A percentile compares a stretch with the other conserved stretches of the same genome.
phyloP scores from a whole-genome alignment of 116 monocot genomes.

The Phalaenopsis hybrid region DNA sequence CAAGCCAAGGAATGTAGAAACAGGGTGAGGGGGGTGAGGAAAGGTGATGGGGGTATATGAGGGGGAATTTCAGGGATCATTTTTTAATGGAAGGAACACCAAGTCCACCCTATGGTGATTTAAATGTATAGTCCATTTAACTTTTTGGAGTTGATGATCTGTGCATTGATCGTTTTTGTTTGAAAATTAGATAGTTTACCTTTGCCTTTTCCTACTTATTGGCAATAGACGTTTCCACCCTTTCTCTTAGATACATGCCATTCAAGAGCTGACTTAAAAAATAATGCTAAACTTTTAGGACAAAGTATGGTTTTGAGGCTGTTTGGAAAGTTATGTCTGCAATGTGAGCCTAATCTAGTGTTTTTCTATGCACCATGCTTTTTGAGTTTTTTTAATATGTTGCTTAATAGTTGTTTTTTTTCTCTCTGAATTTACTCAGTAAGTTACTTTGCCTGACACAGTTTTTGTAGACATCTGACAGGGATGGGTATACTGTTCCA shows the following conservation, averaged over 20 bases:
- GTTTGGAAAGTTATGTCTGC: not conserved
- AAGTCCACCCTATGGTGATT: no score
- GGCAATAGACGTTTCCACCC: not conserved
- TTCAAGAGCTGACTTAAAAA: not conserved
- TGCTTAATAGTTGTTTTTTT: not conserved
- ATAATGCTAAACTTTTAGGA: not conserved
- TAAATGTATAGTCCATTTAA: no score
- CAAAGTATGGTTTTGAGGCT: not conserved
- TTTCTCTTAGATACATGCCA: not conserved
- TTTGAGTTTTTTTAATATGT: not conserved
- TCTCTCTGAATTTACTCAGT: not conserved
- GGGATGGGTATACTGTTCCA: constrained; percentile 52
- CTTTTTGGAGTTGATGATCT: not conserved
- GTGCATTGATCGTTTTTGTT: not conserved
- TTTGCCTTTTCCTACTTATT: not conserved
- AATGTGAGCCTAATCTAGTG: not conserved
- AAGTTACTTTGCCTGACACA: not conserved
- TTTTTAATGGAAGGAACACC: no score
- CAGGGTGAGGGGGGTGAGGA: no score
- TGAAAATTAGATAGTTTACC: not conserved
- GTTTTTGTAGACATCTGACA: constrained; percentile 30
- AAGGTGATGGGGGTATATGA: no score
- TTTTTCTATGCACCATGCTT: not conserved
- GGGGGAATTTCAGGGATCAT: no score
- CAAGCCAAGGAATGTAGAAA: no score